A percentile compares a stretch with the other conserved stretches of the same genome.
These are phyloP conservation scores for Areca catechu DNA, from an alignment of 176 grass and related monocot genomes.

Conservation along the genomic window DNA sequence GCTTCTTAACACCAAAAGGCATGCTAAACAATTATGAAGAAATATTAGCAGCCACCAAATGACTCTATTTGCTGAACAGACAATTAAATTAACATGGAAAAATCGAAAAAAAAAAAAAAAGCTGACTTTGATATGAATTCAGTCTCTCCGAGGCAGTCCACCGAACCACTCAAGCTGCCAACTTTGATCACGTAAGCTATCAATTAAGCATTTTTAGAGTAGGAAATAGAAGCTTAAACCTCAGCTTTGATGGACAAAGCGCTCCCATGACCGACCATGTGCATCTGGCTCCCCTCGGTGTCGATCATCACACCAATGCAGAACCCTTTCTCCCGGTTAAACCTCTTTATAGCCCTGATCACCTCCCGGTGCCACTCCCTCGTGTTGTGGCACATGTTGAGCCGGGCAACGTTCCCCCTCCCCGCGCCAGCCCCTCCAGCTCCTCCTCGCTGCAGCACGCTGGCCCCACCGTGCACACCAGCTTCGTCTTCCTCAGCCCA, in stretches of 20 bases:
- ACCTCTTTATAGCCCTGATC: conserved; percentile 34
- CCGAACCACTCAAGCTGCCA: no score
- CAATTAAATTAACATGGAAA: no score
- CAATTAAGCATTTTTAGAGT: not conserved
- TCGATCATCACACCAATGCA: conserved; percentile 66
- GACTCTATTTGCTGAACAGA: no score
- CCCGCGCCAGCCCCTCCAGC: conserved; percentile 45
- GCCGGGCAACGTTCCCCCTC: conserved; percentile 52
- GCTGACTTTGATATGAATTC: no score
- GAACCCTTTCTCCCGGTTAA: conserved; percentile 56
- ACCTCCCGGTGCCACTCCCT: conserved; percentile 45
- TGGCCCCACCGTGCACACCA: conserved; percentile 59
- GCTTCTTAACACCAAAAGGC: no score
- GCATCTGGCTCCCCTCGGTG: conserved; percentile 56
- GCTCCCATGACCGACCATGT: conserved; percentile 45
- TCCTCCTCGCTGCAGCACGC: conserved; percentile 19
- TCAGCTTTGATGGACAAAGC: conserved; percentile 43
- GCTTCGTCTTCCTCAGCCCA: conserved; percentile 55
- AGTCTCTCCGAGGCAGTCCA: no score
- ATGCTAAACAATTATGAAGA: no score
- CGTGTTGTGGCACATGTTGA: conserved; percentile 63
- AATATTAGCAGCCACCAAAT: no score
- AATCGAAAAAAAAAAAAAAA: no score
- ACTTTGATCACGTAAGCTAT: not conserved
- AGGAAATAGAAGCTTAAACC: conserved; percentile 8